Base-by-base conservation (phyloP, 441 rosid species). In the Isatis lusitanica region DNA sequence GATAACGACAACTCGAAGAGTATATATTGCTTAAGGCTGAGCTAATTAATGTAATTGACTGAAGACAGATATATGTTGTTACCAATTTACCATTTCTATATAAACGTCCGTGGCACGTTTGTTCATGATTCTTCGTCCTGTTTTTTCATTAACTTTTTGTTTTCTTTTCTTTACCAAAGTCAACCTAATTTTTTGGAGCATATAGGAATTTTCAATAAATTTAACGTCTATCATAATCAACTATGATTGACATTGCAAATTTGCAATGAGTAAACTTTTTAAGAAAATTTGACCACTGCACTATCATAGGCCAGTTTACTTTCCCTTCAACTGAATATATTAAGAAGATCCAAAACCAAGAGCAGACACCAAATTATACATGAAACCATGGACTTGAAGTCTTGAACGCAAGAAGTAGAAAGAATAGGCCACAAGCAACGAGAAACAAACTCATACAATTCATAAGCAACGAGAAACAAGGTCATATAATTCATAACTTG, bases 1-100 rank as follows among this genome's bases (percentile, higher is more conserved):
- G 78, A 67, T 31, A 67, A 60, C 39, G 78, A 67, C 78, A 67
- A 74, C 42, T 40, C 73, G 56, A 74, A 42, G 73, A 66, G 47
- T 40, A n/a, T n/a, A n/a, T n/a, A 58, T 30, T 48, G 36, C 17
- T 44, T 46, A 74, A 59, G 56, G 46, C 68, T 44, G 21, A 51
- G 13, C 63, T 74, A 60, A 60, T 59, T 51, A 51, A 74, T 74
- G 73, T 9, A 15, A 47, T 74, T 74, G 73, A 67, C 63, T 16
- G 9, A 50, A 42, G 56, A 26, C 0, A 51, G 6, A 43, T 66
- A 50, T 68, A 55, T 21, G 24, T 57, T 59, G 16, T 59, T 74
- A 74, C 72, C 51, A 47, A 18, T 47, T 26, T 59, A 31, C 73
- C 68, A 39, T 31, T 58, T 74, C 39, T 42, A 65, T 65, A 40